phyloP scores from a whole-genome alignment of 495 filamentous ascomycete species.

The Hypoxylon lienhwacheense region DNA sequence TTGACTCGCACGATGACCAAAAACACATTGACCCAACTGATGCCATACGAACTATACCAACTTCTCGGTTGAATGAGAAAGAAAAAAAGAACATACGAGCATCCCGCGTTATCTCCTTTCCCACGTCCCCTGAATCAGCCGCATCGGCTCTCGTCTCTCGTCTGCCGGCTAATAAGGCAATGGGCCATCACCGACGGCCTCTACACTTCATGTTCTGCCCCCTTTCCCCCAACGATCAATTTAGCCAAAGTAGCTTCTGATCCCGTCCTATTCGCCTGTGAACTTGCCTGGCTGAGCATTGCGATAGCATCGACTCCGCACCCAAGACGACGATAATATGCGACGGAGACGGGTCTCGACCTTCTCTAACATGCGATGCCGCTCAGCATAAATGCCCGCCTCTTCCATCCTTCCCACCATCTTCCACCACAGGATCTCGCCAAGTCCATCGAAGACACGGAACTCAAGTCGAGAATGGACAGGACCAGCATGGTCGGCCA shows the following conservation, averaged over 20 bases:
- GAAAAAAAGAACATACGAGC: too few species aligned
- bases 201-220: constrained; percentile 1
- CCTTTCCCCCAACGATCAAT: constrained; percentile 31
- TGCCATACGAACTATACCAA: constrained; percentile 8
- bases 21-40: neutral
- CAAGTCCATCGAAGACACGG: neutral
- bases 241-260: constrained; percentile 36
- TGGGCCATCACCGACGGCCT: neutral
- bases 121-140: constrained; percentile 20
- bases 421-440: neutral
- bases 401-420: neutral
- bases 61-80: neutral
- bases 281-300: neutral
- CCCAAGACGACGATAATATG: constrained; percentile 10
- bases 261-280: neutral
- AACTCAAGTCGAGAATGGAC: neutral
- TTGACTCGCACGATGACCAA: too few species aligned
- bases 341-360: constrained; percentile 6
- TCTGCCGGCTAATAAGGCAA: constrained; percentile 27
- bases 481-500: constrained; percentile 20
- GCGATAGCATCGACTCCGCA: constrained; percentile 19
- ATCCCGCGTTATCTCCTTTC: neutral
- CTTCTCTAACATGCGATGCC: constrained; percentile 7
- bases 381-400: constrained; percentile 14
- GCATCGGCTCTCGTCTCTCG: constrained; percentile 21